Evolutionary conservation across 164 flowering plant species (phyloP), one percentile per base, ranked within the genome.

Genomic region (Akebia trifoliata): DNA sequence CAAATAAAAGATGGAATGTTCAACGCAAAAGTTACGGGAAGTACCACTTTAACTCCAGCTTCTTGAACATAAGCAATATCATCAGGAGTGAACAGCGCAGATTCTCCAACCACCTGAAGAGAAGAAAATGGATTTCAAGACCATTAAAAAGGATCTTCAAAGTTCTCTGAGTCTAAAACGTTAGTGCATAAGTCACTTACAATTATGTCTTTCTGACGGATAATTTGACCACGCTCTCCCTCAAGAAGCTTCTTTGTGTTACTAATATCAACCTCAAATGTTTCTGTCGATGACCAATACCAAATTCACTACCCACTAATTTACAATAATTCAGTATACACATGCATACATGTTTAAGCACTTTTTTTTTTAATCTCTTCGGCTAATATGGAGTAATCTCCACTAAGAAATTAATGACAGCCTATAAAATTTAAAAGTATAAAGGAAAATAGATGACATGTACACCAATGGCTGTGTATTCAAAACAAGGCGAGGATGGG

Each of bases 41-140:
- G 32, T 81, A 94, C 99, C n/a, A 96, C 96, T 81, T 74, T 81
- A 35, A 86, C 96, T 63, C 99, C 99, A 62, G 96, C 95, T 71
- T 83, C 95, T 78, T 94, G 97, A 14, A 90, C 99, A 70, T 72
- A 94, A 57, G 91, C 84, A 67, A 94, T 82, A 70, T 90, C 95
- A 55, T 74, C 90, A 11, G 97, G 99, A 60, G 91, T 87, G 57
- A 94, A 90, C 18, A 94, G 69, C 35, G 85, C 99, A 51, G 99
- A 94, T 63, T 94, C 99, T 42, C 99, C 97, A 50, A 94, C 99
- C 20, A 94, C 87, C 99, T 94, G 74, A 59, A 68, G 31, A 36
- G 46, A 46, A 21, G 54, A 30, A 24, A 31, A 15, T 25, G 24
- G 29, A n/a, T 24, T 31, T 49, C 45, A 42, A 10, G 6, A 17